A percentile compares a stretch with the other conserved stretches of the same genome.
Conservation (phyloP, 1,139 yeast species). For the Pichia sp. region DNA sequence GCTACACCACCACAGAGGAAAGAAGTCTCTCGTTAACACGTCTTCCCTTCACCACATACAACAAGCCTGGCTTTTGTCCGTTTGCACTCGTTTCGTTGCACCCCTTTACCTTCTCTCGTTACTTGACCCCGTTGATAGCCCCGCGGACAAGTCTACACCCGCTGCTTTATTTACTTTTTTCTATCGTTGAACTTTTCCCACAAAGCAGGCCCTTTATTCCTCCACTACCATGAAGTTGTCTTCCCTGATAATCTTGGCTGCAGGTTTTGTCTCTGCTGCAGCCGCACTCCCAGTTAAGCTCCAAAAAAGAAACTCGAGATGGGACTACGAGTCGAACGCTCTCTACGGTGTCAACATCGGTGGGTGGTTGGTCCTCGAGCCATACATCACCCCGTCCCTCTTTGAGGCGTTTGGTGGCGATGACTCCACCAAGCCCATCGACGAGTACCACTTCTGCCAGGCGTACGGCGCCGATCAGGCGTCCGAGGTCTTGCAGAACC, state of each 20-base stretch:
- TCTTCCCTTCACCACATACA: too few relatives aligned
- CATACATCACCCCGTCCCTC: conserved; percentile 60
- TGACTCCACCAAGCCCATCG: conserved; percentile 41
- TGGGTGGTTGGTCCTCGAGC: conserved; percentile 65
- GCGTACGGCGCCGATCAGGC: conserved; percentile 47
- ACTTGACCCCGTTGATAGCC: too few relatives aligned
- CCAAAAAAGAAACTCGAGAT: conserved; percentile 27
- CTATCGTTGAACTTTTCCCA: too few relatives aligned
- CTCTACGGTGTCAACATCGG: conserved; percentile 54
- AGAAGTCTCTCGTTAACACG: too few relatives aligned
- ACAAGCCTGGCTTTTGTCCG: too few relatives aligned
- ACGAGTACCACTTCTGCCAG: conserved; percentile 53
- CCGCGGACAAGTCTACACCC: too few relatives aligned
- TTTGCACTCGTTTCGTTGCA: too few relatives aligned
- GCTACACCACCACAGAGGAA: too few relatives aligned
- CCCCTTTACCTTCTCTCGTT: neutral
- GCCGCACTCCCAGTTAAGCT: conserved; percentile 25
- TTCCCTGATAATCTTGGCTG: neutral
- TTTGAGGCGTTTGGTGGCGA: conserved; percentile 40
- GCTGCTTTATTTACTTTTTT: too few relatives aligned
- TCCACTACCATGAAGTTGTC: neutral
- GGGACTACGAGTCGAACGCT: conserved; percentile 28
- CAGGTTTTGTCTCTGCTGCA: conserved; percentile 11
- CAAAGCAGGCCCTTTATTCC: neutral
- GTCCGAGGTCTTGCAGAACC: conserved; percentile 38